Evolutionary conservation across 192 early-diverging fungal species (phyloP), one percentile per base, ranked within the genome.

Genomic region (Gaertneriomyces semiglobifer): DNA sequence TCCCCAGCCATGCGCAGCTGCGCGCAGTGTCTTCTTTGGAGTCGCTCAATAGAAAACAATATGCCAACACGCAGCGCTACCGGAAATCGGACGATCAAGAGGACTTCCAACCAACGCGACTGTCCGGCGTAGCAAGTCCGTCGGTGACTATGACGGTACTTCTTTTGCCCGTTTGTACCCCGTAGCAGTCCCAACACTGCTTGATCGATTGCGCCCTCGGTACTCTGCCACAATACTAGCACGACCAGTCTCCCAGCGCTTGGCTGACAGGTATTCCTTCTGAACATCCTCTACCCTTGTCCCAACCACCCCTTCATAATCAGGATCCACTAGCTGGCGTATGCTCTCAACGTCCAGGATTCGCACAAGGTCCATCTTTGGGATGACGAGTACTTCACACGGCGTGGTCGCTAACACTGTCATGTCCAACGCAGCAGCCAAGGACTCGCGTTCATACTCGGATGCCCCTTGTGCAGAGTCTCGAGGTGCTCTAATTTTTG

Each of bases 271-370:
- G 8, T 57, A 57, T 33, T 57, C 12, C 19, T 33, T 9, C 38
- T 57, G 55, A 16, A 57, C 5, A 3, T 57, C 16, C 20, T 38
- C 20, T 14, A 57, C 2, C 6, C 20, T 16, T 14, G 39, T 57
- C 5, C 55, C 55, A 16, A 57, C 14, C 6, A 57, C 4, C 4
- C 55, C 55, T 57, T 57, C 55, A 57, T 57, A 14, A 39, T 14
- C 38, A 5, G 55, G 55, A 38, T 57, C 55, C 38, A 57, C 55
- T 38, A 57, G 55, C 12, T 39, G 16, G 20, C 38, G 16, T 14
- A 57, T 12, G 16, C 20, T 57, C 16, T 16, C 55, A 57, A 57
- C 33, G 38, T 57, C 55, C 55, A 38, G 20, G 12, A 57, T 25
- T 5, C 39, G 55, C 55, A 57, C 18, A 14, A 57, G 38, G 12